Base-by-base conservation (phyloP, 2,329 filamentous ascomycete species). In the Colletotrichum acutatum region DNA sequence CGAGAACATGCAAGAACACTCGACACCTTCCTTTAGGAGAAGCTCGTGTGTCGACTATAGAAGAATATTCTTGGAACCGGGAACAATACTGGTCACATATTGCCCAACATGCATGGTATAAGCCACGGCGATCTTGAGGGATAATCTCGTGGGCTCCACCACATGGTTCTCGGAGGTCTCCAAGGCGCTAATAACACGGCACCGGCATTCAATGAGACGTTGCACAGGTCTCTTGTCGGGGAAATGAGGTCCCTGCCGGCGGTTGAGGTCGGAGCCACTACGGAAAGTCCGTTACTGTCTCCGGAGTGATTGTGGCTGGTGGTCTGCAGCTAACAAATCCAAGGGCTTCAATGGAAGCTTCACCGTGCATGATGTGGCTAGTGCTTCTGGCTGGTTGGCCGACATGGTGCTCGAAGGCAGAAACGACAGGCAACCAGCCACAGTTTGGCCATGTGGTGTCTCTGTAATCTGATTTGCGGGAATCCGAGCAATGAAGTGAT, bases 291-390 rank as follows among this genome's bases (percentile, higher is more conserved):
- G 64, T 59, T 12, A 57, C 34, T 32, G 22, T 30, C 11, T 28
- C 49, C n/a, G 57, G 56, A 58, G 24, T 42, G 28, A 19, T 59
- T 62, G 65, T 72, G 69, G 69, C 69, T 72, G 37, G 69, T 72
- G 58, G 12, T 30, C 24, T 11, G 22, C 59, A 46, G 53, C 37
- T 42, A 42, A 53, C 12, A 34, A 66, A 46, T 49, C 19, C 19
- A 30, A 71, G 12, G 68, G 46, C 26, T 52, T 30, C 46, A 19
- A 32, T 42, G 28, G 42, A 26, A 24, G 12, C 49, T 42, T 34
- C 60, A 30, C 26, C 61, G 34, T 34, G 46, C 46, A 49, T 16
- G 42, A n/a, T 54, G 69, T 72, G 69, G 69, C 69, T 72, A 54
- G 69, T 63, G 65, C 26, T 4, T 22, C 22, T 14, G 42, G 24